Evolutionary conservation across 1,284 basidiomycete genomes (phyloP).

Genomic region (Ustilago crameri): DNA sequence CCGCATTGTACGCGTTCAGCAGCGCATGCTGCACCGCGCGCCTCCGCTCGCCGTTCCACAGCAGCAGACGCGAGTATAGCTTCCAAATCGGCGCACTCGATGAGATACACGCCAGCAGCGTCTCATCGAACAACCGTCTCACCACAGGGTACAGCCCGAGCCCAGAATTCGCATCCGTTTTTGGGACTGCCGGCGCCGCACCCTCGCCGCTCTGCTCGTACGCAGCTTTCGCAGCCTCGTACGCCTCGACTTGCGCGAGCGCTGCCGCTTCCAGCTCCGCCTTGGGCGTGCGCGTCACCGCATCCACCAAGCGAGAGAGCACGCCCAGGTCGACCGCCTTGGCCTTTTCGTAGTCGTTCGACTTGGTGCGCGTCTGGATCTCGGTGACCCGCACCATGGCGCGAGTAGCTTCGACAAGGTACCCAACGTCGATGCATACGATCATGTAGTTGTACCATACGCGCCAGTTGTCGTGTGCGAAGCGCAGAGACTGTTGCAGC

Average conservation of each 20-base stretch:
- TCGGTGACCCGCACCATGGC: slow-evolving; percentile 86
- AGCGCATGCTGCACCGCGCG: slow-evolving; percentile 42
- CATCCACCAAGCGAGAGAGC: slow-evolving; percentile 85
- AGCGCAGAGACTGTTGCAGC: slow-evolving; percentile 86
- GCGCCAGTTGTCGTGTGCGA: slow-evolving; percentile 89
- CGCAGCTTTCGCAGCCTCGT: slow-evolving; percentile 7
- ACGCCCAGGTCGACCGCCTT: slow-evolving; percentile 84
- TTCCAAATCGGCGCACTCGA: slow-evolving; percentile 66
- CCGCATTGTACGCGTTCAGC: slow-evolving; percentile 50
- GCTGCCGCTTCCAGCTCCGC: slow-evolving; percentile 21
- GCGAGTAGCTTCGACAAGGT: slow-evolving; percentile 85
- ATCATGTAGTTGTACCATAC: slow-evolving; percentile 99
- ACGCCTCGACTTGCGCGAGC: slow-evolving; percentile 37
- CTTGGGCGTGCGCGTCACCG: slow-evolving; percentile 74
- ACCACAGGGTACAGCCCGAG: slow-evolving; percentile 77
- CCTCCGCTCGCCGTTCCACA: slow-evolving; percentile 48
- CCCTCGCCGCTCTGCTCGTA: not conserved
- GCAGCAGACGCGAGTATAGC: slow-evolving; percentile 55
- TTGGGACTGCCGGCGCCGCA: slow-evolving; percentile 27
- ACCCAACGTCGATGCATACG: slow-evolving; percentile 90
- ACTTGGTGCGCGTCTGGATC: slow-evolving; percentile 71
- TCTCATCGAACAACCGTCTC: slow-evolving; percentile 76
- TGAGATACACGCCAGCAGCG: slow-evolving; percentile 81
- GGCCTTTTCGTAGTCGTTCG: slow-evolving; percentile 70
- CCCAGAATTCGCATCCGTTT: slow-evolving; percentile 74